Evolutionary conservation across 169 alveolate genomes (phyloP), one percentile per base, ranked within the genome.

Genomic region (Sarcocystis neurona): DNA sequence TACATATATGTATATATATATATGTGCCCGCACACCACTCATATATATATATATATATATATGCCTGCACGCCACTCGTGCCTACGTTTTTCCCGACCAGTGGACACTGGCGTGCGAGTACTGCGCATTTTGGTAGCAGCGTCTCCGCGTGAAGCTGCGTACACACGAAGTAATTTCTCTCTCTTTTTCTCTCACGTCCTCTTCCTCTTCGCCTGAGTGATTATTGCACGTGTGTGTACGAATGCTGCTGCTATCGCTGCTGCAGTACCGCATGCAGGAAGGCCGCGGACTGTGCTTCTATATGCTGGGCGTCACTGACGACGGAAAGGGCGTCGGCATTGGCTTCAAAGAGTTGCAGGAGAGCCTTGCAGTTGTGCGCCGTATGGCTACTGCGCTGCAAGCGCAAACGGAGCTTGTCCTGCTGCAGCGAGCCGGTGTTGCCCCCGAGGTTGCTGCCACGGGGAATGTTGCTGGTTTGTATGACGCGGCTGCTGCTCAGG

Each of bases 251-350:
- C 6, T 15, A 6, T 6, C 60, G 27, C 60, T 48, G 60, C 15
- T 6, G 60, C 75, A 63, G 75, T 63, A 63, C n/a, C 75, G 75
- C 75, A 1, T 63, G 75, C 75, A 63, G 44, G 75, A 63, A n/a
- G 75, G 75, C 39, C 46, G 27, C 20, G 75, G 75, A 37, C 46
- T 63, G 37, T 63, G 75, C 43, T 63, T 63, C 12, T 63, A 63
- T n/a, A 37, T 63, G 37, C 75, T 63, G 44, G 75, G 75, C 75
- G 75, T 63, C 41, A n/a, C 75, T 4, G 75, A 63, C 75, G 75
- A 18, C 39, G 75, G 75, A 20, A 37, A 30, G 44, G 75, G 75
- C 6, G 75, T 63, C 37, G 75, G 75, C 75, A 63, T 63, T n/a
- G 27, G 44, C 8, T 0, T 20, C 6, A 37, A 43, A 15, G 27